Conservation (phyloP, 768 basidiomycete species). For the Leucogyrophana mollusca region DNA sequence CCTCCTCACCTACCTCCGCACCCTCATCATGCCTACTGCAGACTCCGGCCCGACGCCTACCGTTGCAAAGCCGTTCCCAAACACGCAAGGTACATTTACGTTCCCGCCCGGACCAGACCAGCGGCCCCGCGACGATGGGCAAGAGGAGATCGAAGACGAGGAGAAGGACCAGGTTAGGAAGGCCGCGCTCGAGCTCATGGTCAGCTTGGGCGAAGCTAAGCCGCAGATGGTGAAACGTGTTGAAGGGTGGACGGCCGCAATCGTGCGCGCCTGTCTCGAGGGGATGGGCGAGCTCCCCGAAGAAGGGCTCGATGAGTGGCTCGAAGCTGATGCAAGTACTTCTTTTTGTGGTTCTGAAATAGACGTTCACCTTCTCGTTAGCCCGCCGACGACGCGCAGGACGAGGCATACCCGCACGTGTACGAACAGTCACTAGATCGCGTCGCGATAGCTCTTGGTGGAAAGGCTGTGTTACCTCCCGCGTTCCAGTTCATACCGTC, state of each 20-base stretch:
- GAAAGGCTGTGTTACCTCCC: constrained; percentile 69
- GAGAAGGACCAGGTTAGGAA: constrained; percentile 69
- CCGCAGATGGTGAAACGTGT: constrained; percentile 68
- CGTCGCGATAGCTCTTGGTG: constrained; percentile 77
- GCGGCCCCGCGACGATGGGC: constrained; percentile 27
- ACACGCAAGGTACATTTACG: constrained; percentile 33
- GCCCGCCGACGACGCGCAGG: constrained; percentile 62
- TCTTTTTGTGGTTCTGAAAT: neutral
- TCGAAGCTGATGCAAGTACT: constrained; percentile 69
- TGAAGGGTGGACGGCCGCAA: constrained; percentile 65
- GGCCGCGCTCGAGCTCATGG: constrained; percentile 80
- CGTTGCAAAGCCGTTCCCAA: constrained; percentile 43
- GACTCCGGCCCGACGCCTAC: constrained; percentile 56
- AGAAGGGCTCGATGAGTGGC: constrained; percentile 58
- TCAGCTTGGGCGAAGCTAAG: constrained; percentile 73
- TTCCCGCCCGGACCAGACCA: constrained; percentile 36
- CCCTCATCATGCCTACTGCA: constrained; percentile 64
- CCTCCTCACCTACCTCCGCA: constrained; percentile 67
- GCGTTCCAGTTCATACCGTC: constrained; percentile 83
- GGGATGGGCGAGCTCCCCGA: constrained; percentile 80
- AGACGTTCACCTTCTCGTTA: constrained; percentile 23
- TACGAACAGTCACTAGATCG: constrained; percentile 86
- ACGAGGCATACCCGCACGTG: constrained; percentile 65
- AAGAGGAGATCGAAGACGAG: constrained; percentile 51
- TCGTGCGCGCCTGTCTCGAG: constrained; percentile 77